Evolutionary conservation across 345 rosid species (phyloP).

Genomic region (Boechera divaricarpa): DNA sequence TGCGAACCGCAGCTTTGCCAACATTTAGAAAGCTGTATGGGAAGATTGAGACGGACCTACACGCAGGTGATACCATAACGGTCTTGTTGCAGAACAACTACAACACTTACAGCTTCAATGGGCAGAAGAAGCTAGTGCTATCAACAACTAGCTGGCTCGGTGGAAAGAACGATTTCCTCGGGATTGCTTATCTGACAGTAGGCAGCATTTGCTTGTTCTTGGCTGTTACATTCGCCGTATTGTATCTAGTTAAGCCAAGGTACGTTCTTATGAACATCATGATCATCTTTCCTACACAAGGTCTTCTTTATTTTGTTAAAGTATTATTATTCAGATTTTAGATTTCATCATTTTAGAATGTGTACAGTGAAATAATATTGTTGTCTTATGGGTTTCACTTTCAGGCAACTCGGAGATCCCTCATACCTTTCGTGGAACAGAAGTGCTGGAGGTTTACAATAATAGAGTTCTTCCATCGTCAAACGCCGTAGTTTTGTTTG

Average conservation of each 20-base stretch:
- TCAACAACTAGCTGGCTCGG: conserved; percentile 99
- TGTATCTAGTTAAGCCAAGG: conserved; percentile 94
- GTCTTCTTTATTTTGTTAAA: neutral
- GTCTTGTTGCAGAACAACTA: conserved; percentile 68
- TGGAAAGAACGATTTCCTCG: conserved; percentile 92
- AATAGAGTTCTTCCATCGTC: conserved; percentile 4
- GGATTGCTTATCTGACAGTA: conserved; percentile 52
- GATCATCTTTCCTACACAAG: neutral
- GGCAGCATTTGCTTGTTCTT: conserved; percentile 59
- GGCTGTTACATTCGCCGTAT: conserved; percentile 74
- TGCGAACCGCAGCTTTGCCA: conserved; percentile 98
- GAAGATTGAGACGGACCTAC: conserved; percentile 78
- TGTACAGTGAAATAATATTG: conserved; percentile 23
- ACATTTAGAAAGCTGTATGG: conserved; percentile 96
- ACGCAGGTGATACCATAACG: conserved; percentile 54
- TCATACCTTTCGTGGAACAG: conserved; percentile 94
- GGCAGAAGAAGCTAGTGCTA: conserved; percentile 91
- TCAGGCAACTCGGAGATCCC: conserved; percentile 96
- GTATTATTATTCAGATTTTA: neutral
- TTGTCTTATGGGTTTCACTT: conserved; percentile 48
- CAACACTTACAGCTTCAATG: conserved; percentile 91
- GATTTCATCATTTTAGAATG: neutral
- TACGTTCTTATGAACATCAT: conserved; percentile 38
- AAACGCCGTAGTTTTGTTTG: conserved; percentile 14
- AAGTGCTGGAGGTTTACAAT: conserved; percentile 60